These are phyloP conservation scores for Ganoderma boninense DNA, from an alignment of 1,284 basidiomycete genomes.

Conservation along the genomic window DNA sequence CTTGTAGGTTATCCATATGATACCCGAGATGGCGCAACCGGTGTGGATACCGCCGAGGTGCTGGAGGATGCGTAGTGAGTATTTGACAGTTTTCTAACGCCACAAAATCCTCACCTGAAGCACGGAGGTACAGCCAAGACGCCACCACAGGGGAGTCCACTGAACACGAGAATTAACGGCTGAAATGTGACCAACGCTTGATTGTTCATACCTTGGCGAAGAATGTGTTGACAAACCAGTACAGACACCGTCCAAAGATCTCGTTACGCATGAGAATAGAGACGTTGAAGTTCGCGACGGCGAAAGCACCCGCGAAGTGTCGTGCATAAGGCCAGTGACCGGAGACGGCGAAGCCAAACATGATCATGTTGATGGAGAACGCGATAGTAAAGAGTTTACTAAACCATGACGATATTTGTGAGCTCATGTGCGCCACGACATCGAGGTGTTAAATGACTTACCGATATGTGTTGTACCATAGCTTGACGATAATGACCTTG, in stretches of 20 bases:
- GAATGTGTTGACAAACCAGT: conserved; percentile 56
- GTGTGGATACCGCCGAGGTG: conserved; percentile 82
- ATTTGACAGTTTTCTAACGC: background rate
- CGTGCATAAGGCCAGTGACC: conserved; percentile 71
- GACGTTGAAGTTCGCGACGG: conserved; percentile 60
- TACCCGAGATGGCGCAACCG: conserved; percentile 74
- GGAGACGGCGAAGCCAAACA: conserved; percentile 65
- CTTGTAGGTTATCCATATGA: conserved; percentile 70
- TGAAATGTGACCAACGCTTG: background rate
- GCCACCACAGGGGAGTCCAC: conserved; percentile 78
- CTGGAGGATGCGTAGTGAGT: conserved; percentile 40
- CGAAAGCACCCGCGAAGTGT: conserved; percentile 67
- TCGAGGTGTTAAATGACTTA: conserved; percentile 34
- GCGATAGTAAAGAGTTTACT: conserved; percentile 74
- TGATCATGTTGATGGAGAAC: conserved; percentile 66
- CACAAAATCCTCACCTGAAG: conserved; percentile 56
- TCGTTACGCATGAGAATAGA: conserved; percentile 66
- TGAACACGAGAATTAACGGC: conserved; percentile 38
- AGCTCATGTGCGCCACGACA: background rate
- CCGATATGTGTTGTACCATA: conserved; percentile 80
- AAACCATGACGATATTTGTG: conserved; percentile 12
- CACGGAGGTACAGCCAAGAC: conserved; percentile 73
- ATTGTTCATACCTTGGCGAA: conserved; percentile 63
- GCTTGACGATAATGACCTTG: conserved; percentile 61
- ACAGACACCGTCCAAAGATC: conserved; percentile 62